Conservation (phyloP, 108 stramenopile species). For the Mediolabrus comicus region DNA sequence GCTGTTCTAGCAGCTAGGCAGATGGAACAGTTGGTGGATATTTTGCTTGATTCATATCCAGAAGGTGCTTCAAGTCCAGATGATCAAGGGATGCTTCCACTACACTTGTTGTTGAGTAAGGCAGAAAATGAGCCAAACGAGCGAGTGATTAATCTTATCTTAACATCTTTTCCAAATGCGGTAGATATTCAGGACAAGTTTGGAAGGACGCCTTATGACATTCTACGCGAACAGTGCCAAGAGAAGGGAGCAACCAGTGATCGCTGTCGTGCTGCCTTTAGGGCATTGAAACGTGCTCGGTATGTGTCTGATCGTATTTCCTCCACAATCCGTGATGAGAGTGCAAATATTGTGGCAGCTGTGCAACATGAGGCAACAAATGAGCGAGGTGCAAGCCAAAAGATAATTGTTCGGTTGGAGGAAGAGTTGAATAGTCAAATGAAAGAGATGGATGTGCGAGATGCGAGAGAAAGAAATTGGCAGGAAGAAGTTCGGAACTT, state of each 20-base stretch:
- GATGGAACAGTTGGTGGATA: constrained; percentile 46
- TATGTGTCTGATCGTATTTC: constrained; percentile 40
- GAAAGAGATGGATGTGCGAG: constrained; percentile 38
- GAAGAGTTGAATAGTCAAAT: constrained; percentile 40
- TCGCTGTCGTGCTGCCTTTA: constrained; percentile 41
- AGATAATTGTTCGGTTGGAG: constrained; percentile 51
- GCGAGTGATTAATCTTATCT: constrained; percentile 40
- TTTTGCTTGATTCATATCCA: constrained; percentile 42
- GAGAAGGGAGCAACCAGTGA: constrained; percentile 38
- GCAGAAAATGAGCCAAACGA: constrained; percentile 49
- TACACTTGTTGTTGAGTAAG: constrained; percentile 40
- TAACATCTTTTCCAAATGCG: constrained; percentile 42
- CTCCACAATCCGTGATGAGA: constrained; percentile 45
- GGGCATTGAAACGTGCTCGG: constrained; percentile 47
- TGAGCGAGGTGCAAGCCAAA: constrained; percentile 51
- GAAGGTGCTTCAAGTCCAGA: constrained; percentile 50
- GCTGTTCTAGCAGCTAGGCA: constrained; percentile 31
- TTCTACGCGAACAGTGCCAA: constrained; percentile 40
- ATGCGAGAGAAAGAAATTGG: constrained; percentile 1
- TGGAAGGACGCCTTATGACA: constrained; percentile 46
- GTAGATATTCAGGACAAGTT: constrained; percentile 48
- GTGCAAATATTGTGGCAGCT: constrained; percentile 41
- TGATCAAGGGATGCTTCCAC: constrained; percentile 51
- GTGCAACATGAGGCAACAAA: constrained; percentile 46
- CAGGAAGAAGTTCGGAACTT: constrained; percentile 23